Percentiles rank a stretch among this genome's conserved stretches.
Evolutionary conservation across 2,329 filamentous ascomycete genomes (phyloP).

Genomic region (Sporothrix pseudoabietina): DNA sequence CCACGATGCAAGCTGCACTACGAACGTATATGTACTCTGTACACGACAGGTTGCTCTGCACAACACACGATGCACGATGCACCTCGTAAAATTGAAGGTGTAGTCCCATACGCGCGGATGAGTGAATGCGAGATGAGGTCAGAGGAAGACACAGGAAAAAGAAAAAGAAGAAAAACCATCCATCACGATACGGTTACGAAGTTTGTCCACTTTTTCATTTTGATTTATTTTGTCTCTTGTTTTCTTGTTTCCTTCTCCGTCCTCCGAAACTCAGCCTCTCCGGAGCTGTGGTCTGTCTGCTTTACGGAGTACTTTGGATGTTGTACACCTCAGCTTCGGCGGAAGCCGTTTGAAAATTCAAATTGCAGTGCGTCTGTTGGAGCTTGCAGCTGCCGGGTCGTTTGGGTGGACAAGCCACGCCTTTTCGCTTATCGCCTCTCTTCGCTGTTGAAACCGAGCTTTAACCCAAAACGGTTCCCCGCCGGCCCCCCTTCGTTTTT

Average conservation of each 20-base stretch:
- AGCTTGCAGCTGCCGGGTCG: no score
- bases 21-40: not conserved
- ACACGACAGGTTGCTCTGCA: not conserved
- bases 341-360: not conserved
- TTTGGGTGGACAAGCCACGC: not conserved
- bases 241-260: not conserved
- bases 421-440: not conserved
- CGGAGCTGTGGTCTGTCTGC: not conserved
- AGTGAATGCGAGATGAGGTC: not conserved
- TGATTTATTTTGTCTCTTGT: not conserved
- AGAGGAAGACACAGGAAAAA: not conserved
- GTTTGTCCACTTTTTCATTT: not conserved
- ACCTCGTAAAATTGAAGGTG: not conserved
- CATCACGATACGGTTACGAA: not conserved
- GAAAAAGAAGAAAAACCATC: not conserved
- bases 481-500: not conserved
- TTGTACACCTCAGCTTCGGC: not conserved
- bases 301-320: no score
- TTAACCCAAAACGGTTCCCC: constrained; percentile 10
- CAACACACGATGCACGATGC: not conserved
- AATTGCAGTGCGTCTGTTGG: not conserved
- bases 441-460: not conserved
- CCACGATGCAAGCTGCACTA: constrained; percentile 8
- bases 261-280: constrained; percentile 8
- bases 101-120: constrained; percentile 6